These are phyloP conservation scores for Exobasidium cylindrosporum DNA, from an alignment of 1,284 basidiomycete genomes.

Conservation along the genomic window DNA sequence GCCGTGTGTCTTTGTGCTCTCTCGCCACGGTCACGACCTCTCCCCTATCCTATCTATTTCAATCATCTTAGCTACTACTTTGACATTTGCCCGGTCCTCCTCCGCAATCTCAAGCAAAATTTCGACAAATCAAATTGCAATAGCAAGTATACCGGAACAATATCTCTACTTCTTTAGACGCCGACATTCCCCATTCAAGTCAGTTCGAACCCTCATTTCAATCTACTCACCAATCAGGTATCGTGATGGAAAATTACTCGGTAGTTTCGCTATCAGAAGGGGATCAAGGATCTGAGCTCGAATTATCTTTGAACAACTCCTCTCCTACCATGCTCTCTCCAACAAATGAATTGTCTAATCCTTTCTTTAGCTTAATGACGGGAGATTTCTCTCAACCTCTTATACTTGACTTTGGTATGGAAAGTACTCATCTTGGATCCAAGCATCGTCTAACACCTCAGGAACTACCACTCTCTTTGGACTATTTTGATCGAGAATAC, in stretches of 20 bases:
- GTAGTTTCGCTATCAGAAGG: background rate
- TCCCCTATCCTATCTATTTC: too few relatives aligned
- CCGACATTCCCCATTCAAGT: too few relatives aligned
- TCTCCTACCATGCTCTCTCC: background rate
- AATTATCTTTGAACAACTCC: background rate
- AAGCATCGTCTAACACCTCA: background rate
- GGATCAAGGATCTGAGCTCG: background rate
- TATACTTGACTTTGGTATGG: background rate
- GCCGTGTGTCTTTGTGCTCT: too few relatives aligned
- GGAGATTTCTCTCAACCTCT: background rate
- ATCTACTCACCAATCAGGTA: background rate
- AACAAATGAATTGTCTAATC: background rate
- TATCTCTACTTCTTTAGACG: too few relatives aligned
- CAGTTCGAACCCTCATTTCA: too few relatives aligned
- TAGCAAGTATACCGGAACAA: too few relatives aligned
- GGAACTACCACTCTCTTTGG: background rate
- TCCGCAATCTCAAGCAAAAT: too few relatives aligned
- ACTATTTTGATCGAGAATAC: background rate
- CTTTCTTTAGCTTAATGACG: background rate
- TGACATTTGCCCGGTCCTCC: slow-evolving; percentile 60
- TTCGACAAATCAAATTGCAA: too few relatives aligned
- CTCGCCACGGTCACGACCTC: background rate
- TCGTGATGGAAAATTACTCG: background rate
- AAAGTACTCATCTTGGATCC: background rate
- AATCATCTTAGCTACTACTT: too few relatives aligned